Conservation (phyloP, 2,329 filamentous ascomycete genomes). For the Pochonia chlamydosporia region DNA sequence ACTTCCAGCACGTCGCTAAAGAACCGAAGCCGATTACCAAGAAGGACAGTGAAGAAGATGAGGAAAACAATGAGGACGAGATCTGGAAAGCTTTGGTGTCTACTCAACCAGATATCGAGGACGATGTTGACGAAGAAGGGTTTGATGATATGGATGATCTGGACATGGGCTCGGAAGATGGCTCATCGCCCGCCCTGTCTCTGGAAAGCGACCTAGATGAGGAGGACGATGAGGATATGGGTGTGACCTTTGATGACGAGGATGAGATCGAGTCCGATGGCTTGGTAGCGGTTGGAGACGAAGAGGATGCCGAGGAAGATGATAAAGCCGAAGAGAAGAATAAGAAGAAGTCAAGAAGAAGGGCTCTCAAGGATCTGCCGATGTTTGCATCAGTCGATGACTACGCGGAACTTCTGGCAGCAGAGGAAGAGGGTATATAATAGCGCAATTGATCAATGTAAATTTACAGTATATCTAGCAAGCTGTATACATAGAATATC, state of each 20-base stretch:
- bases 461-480: neutral
- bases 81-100: constrained; percentile 89
- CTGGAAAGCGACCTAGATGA: constrained; percentile 41
- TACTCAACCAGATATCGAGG: constrained; percentile 61
- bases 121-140: constrained; percentile 45
- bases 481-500: too few species aligned
- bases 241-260: constrained; percentile 32
- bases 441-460: neutral
- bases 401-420: constrained; percentile 77
- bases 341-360: constrained; percentile 55
- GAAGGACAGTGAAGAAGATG: constrained; percentile 46
- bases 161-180: constrained; percentile 44
- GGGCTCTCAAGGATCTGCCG: constrained; percentile 82
- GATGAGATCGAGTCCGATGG: constrained; percentile 38
- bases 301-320: constrained; percentile 41
- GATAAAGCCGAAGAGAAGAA: constrained; percentile 56
- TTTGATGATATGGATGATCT: constrained; percentile 44
- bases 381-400: constrained; percentile 92
- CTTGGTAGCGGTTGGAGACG: constrained; percentile 27
- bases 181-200: constrained; percentile 26
- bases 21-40: constrained; percentile 44
- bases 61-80: constrained; percentile 64
- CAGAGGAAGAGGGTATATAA: constrained; percentile 54
- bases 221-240: constrained; percentile 37
- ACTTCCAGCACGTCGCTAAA: constrained; percentile 75